Percentiles rank a stretch among this genome's conserved stretches.
Evolutionary conservation across 2,329 filamentous ascomycete genomes (phyloP).

Genomic region (Trichoderma simmonsii): DNA sequence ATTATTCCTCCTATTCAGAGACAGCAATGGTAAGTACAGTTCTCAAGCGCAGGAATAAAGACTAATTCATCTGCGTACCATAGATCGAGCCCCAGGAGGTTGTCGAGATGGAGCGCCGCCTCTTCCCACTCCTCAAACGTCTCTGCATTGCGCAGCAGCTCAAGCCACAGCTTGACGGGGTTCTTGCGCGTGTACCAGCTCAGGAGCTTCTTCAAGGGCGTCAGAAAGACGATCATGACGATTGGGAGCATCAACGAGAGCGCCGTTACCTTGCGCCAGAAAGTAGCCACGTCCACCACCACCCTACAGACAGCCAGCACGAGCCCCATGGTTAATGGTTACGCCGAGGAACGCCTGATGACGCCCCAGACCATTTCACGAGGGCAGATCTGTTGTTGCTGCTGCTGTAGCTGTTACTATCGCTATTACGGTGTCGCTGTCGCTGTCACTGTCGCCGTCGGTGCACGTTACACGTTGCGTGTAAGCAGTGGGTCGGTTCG

Average conservation of each 20-base stretch:
- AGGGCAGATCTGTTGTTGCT: neutral
- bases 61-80: constrained; percentile 55
- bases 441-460: neutral
- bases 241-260: constrained; percentile 4
- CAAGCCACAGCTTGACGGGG: constrained; percentile 62
- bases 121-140: constrained; percentile 84
- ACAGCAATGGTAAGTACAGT: constrained; percentile 13
- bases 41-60: neutral
- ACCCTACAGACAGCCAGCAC: constrained; percentile 53
- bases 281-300: constrained; percentile 58
- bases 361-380: constrained; percentile 29
- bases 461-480: neutral
- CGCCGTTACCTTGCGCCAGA: constrained; percentile 57
- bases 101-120: constrained; percentile 79
- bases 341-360: constrained; percentile 33
- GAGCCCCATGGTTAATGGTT: constrained; percentile 44
- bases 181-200: constrained; percentile 66
- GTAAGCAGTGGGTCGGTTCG: neutral
- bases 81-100: constrained; percentile 72
- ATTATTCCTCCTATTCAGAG: constrained; percentile 69
- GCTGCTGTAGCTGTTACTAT: neutral
- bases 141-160: constrained; percentile 62
- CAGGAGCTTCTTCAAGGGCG: constrained; percentile 57
- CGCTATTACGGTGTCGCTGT: neutral
- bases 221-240: constrained; percentile 24